Conservation (phyloP, 148 eudicot genomes). For the Silene conica region DNA sequence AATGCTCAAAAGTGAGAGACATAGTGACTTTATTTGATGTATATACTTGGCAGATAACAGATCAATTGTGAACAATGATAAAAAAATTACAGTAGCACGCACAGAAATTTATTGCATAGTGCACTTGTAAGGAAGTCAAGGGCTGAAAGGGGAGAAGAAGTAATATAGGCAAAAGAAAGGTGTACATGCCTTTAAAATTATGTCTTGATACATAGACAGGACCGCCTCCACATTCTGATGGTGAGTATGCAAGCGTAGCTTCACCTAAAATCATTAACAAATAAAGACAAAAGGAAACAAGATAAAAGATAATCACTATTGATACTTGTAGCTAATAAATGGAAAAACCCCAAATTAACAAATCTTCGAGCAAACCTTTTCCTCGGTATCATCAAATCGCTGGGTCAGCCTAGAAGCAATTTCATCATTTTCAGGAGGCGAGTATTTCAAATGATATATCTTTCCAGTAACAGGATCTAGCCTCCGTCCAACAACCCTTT, state of each 20-base stretch:
- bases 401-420: slow-evolving; percentile 90
- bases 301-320: background rate
- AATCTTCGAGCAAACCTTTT: slow-evolving; percentile 45
- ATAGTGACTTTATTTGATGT: background rate
- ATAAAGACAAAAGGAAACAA: background rate
- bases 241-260: slow-evolving; percentile 86
- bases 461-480: slow-evolving; percentile 92
- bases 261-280: slow-evolving; percentile 47
- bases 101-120: background rate
- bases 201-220: slow-evolving; percentile 70
- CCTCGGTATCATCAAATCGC: slow-evolving; percentile 97
- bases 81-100: too few species aligned
- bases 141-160: background rate
- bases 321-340: background rate
- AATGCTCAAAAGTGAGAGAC: background rate
- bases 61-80: too few species aligned
- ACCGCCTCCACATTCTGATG: slow-evolving; percentile 90
- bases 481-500: slow-evolving; percentile 96
- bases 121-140: background rate
- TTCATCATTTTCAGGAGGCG: slow-evolving; percentile 98
- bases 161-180: slow-evolving; percentile 2
- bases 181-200: slow-evolving; percentile 57
- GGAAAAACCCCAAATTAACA: background rate
- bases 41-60: too few species aligned
- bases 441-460: slow-evolving; percentile 86